Evolutionary conservation across 768 basidiomycete species (phyloP), one percentile per base, ranked within the genome.

Genomic region (Suillus plorans): DNA sequence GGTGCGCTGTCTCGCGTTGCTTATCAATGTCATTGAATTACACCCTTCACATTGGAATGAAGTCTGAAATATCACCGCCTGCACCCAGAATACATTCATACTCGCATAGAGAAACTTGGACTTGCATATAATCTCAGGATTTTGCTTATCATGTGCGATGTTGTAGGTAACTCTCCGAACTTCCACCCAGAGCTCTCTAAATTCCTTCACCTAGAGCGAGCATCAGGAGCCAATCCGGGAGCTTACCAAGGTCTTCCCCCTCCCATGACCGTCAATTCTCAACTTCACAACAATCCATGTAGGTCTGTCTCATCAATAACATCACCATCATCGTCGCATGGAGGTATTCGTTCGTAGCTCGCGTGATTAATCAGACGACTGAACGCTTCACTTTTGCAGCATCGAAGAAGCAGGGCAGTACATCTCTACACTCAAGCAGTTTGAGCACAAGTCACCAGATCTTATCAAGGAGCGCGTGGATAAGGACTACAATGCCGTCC

Each of bases 31-130:
- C 31, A 45, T 47, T 60, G 63, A 67, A 9, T 67, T 7, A 4
- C 16, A 58, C 22, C 25, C 18, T 25, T 42, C 44, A 64, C 25
- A 22, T 60, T 55, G 25, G 64, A 20, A 25, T 10, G 10, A 66
- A 98, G 97, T 73, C 75, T 99, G 68, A 91, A 88, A 71, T 99
- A 99, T 69, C 96, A 99, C 71, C 91, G 96, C 60, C 85, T 99
- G 16, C 97, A 99, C 76, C 97, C 97, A 16, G 97, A 99, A 76
- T 99, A 99, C 74, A 89, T 99, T 63, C 93, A 94, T 74, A 85
- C 85, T 60, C 89, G 97, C 14, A 95, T 99, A 64, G 91, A 94
- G 70, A 90, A 88, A 69, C 86, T 99, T 22, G 92, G 90, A 4
- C 84, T 84, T 42, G 85, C 87, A 2, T 99, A 95, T 76, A 91